phyloP scores from a whole-genome alignment of 768 basidiomycete species.

The Kwoniella shandongensis region DNA sequence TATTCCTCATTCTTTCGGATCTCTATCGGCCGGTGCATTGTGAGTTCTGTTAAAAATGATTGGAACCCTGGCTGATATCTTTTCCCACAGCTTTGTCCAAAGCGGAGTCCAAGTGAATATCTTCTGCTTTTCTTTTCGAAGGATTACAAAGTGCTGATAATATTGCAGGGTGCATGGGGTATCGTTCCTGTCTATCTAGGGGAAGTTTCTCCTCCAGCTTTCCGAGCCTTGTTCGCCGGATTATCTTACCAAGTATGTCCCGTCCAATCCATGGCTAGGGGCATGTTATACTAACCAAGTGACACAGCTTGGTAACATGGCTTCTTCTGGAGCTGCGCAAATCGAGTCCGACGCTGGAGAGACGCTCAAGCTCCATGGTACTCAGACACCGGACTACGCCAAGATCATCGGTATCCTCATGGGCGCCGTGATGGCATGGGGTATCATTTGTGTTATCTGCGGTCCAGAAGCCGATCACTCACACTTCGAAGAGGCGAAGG shows the following conservation, averaged over 20 bases:
- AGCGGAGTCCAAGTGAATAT: too few relatives aligned
- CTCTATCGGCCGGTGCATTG: slow-evolving; percentile 78
- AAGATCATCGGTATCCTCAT: slow-evolving; percentile 81
- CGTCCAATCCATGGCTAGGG: slow-evolving; percentile 1
- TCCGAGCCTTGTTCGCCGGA: slow-evolving; percentile 83
- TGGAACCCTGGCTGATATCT: too few relatives aligned
- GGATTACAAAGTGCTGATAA: too few relatives aligned
- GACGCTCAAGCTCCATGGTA: slow-evolving; percentile 56
- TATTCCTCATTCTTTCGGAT: slow-evolving; percentile 66
- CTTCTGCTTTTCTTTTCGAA: too few relatives aligned
- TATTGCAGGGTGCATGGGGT: slow-evolving; percentile 88
- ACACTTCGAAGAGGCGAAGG: slow-evolving; percentile 79
- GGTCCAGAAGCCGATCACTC: slow-evolving; percentile 78
- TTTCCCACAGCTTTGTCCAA: slow-evolving; percentile 56
- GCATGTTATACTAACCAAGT: neutral
- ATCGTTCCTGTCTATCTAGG: slow-evolving; percentile 80
- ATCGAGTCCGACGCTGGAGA: slow-evolving; percentile 74
- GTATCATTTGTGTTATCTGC: slow-evolving; percentile 71
- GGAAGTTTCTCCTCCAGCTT: slow-evolving; percentile 77
- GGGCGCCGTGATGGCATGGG: slow-evolving; percentile 74
- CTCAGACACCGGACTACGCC: slow-evolving; percentile 63
- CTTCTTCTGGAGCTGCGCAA: slow-evolving; percentile 70
- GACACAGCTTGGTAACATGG: slow-evolving; percentile 58
- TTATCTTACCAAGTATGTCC: slow-evolving; percentile 81
- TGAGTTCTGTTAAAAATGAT: too few relatives aligned